phyloP scores from a whole-genome alignment of 768 basidiomycete species.

The Boletus subparvulus region DNA sequence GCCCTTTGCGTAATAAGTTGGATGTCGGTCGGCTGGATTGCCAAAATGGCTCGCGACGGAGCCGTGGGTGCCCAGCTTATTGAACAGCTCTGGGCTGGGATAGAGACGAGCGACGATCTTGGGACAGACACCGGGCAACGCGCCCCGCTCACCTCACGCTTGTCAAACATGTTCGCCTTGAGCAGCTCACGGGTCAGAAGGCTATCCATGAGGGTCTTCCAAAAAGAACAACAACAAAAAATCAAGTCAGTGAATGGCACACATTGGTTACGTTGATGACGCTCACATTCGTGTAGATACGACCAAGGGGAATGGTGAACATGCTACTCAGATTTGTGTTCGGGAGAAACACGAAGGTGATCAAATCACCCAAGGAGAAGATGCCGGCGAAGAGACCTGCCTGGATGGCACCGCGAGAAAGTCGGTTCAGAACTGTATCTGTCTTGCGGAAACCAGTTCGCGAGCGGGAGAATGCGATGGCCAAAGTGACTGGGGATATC shows the following conservation, averaged over 20 bases:
- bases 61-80: no score
- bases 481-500: slow-evolving; percentile 16
- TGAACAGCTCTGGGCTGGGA: no score
- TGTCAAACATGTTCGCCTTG: neutral
- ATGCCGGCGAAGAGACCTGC: neutral
- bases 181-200: slow-evolving; percentile 9
- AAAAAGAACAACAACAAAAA: neutral
- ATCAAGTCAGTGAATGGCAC: neutral
- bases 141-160: no score
- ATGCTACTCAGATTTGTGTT: slow-evolving; percentile 36
- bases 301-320: slow-evolving; percentile 42
- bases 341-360: slow-evolving; percentile 32
- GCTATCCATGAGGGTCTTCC: slow-evolving; percentile 4
- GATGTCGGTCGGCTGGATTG: no score
- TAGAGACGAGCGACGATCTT: no score
- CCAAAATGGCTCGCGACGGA: no score
- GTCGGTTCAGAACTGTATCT: slow-evolving; percentile 38
- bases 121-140: no score
- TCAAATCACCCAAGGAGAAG: slow-evolving; percentile 35
- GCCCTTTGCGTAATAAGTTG: no score
- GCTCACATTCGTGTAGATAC: slow-evolving; percentile 48
- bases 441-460: slow-evolving; percentile 53
- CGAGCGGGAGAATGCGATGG: slow-evolving; percentile 15
- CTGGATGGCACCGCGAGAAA: slow-evolving; percentile 11
- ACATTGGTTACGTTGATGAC: neutral